These are phyloP conservation scores for Epithele typhae DNA, from an alignment of 768 basidiomycete genomes.

Conservation along the genomic window DNA sequence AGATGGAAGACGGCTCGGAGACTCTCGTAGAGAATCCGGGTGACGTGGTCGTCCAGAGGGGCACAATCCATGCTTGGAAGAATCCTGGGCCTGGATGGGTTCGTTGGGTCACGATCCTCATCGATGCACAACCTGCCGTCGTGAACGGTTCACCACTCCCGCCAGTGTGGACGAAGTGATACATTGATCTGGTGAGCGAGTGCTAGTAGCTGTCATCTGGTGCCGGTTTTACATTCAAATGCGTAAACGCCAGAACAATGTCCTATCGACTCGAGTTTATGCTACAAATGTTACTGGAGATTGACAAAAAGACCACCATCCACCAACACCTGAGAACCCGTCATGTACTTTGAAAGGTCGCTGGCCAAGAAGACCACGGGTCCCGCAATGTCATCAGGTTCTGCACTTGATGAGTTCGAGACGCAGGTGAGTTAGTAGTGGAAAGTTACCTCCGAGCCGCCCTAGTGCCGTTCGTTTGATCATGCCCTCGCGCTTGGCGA, in stretches of 20 bases:
- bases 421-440: not conserved
- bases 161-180: constrained; percentile 8
- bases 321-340: constrained; percentile 59
- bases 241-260: too few species aligned
- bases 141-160: constrained; percentile 39
- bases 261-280: too few species aligned
- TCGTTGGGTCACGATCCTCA: constrained; percentile 48
- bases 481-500: constrained; percentile 57
- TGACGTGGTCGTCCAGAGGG: constrained; percentile 53
- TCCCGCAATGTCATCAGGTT: constrained; percentile 68
- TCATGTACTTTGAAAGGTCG: constrained; percentile 67
- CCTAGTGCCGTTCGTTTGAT: constrained; percentile 61
- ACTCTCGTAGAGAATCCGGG: constrained; percentile 49
- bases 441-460: constrained; percentile 53
- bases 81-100: constrained; percentile 50
- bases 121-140: constrained; percentile 51
- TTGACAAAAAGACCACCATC: constrained; percentile 77
- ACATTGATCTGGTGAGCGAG: too few species aligned
- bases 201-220: too few species aligned
- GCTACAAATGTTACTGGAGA: constrained; percentile 41
- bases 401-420: constrained; percentile 24
- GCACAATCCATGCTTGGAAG: constrained; percentile 58
- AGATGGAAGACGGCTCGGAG: constrained; percentile 54
- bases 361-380: constrained; percentile 72
- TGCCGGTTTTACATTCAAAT: too few species aligned